Percentiles rank a stretch among this genome's conserved stretches.
Evolutionary conservation across 371 early-diverging fungal genomes (phyloP).

Genomic region (Dentiscutata heterogama): DNA sequence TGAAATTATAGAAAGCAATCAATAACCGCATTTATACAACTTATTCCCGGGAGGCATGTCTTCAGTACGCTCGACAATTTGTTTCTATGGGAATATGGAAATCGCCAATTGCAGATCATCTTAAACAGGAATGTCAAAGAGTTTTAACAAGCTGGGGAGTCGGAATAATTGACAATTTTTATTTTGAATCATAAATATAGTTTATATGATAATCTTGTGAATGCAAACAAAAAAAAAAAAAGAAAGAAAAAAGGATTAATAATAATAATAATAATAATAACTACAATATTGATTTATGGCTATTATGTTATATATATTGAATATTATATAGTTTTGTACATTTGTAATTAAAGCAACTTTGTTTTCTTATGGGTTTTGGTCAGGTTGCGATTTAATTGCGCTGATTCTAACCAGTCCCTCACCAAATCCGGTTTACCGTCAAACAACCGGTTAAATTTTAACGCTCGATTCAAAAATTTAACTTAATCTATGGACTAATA

Average conservation of each 20-base stretch:
- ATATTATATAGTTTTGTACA: too few relatives aligned
- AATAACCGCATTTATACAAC: slow-evolving; percentile 57
- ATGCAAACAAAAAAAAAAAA: neutral
- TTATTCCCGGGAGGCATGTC: slow-evolving; percentile 55
- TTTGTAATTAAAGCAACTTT: too few relatives aligned
- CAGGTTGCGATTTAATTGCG: too few relatives aligned
- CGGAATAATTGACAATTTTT: neutral
- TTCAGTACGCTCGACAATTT: slow-evolving; percentile 56
- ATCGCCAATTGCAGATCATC: slow-evolving; percentile 53
- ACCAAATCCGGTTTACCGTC: too few relatives aligned
- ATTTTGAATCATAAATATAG: neutral
- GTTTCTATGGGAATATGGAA: slow-evolving; percentile 53
- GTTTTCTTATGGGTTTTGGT: too few relatives aligned
- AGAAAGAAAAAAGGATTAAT: neutral
- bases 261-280: neutral
- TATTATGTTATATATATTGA: neutral
- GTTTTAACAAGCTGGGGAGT: slow-evolving; percentile 34
- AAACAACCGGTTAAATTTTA: too few relatives aligned
- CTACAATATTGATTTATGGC: neutral
- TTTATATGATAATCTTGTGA: neutral
- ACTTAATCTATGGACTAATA: too few relatives aligned
- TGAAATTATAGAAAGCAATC: slow-evolving; percentile 49
- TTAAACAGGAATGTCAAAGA: slow-evolving; percentile 39
- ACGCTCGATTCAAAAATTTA: too few relatives aligned
- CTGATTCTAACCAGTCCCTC: too few relatives aligned